These are phyloP conservation scores for Takashimella koratensis DNA, from an alignment of 1,284 basidiomycete genomes.

Conservation along the genomic window DNA sequence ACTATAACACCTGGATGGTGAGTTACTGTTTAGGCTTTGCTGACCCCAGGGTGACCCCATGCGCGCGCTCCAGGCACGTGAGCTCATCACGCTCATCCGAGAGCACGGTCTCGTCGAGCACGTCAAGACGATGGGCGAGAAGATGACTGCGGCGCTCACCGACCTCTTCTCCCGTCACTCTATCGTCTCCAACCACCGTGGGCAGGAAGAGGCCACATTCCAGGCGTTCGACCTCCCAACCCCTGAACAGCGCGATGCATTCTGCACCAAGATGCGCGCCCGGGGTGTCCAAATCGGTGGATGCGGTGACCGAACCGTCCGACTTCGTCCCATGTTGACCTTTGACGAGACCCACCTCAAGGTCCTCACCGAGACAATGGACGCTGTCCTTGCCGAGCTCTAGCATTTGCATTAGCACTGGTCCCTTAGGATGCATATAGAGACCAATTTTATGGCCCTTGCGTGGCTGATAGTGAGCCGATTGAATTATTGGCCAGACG, in stretches of 20 bases:
- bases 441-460: too few relatives aligned
- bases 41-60: constrained; percentile 50
- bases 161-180: constrained; percentile 30
- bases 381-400: constrained; percentile 35
- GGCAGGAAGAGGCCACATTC: constrained; percentile 54
- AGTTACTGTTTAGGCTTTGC: not conserved
- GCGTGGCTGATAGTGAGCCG: too few relatives aligned
- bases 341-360: constrained; percentile 52
- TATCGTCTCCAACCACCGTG: constrained; percentile 49
- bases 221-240: constrained; percentile 53
- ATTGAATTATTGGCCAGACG: too few relatives aligned
- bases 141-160: constrained; percentile 41
- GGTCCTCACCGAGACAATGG: constrained; percentile 46
- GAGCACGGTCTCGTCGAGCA: constrained; percentile 46
- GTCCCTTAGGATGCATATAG: too few relatives aligned
- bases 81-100: constrained; percentile 53
- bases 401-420: constrained; percentile 6
- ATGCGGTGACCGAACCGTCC: constrained; percentile 48
- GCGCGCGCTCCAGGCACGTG: constrained; percentile 53
- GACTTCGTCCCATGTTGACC: constrained; percentile 54
- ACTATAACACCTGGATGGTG: constrained; percentile 46
- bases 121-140: constrained; percentile 45
- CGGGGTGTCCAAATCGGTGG: constrained; percentile 46
- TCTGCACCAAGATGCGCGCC: constrained; percentile 50
- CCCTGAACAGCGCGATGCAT: constrained; percentile 47